A percentile compares a stretch with the other conserved stretches of the same genome.
These are phyloP conservation scores for Talaromyces atroroseus DNA, from an alignment of 2,329 filamentous ascomycete species.

Conservation along the genomic window DNA sequence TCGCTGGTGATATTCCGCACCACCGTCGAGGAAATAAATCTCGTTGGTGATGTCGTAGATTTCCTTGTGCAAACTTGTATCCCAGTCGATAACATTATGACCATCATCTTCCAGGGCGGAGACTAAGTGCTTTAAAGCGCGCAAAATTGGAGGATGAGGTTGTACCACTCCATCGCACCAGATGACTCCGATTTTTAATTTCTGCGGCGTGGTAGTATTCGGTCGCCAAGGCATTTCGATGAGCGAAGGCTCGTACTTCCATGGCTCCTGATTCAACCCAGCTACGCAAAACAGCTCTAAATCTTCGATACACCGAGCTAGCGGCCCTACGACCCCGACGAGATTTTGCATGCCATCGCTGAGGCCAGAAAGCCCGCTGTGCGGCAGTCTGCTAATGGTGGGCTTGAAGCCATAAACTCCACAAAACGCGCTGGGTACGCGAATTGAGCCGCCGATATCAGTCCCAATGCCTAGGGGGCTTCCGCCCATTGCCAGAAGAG, in stretches of 20 bases:
- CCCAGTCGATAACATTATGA: conserved; percentile 8
- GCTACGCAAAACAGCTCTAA: conserved; percentile 29
- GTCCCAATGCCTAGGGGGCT: conserved; percentile 58
- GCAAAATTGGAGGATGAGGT: conserved; percentile 58
- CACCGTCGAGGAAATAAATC: conserved; percentile 9
- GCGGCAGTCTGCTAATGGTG: conserved; percentile 18
- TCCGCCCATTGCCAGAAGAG: conserved; percentile 57
- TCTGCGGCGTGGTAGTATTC: conserved; percentile 20
- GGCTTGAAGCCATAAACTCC: conserved; percentile 23
- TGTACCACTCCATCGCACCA: conserved; percentile 57
- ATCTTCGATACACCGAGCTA: conserved; percentile 21
- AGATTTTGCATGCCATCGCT: conserved; percentile 19
- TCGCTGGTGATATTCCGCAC: neutral
- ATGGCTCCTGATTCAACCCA: conserved; percentile 43
- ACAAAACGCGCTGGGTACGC: conserved; percentile 21
- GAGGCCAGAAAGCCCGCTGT: conserved; percentile 9
- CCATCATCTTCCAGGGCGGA: conserved; percentile 16
- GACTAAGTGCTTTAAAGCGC: conserved; percentile 48
- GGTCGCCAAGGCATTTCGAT: conserved; percentile 50
- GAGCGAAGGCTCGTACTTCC: conserved; percentile 49
- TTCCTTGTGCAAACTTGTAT: neutral
- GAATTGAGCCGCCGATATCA: conserved; percentile 48
- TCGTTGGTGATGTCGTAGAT: conserved; percentile 4
- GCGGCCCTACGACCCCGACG: conserved; percentile 24
- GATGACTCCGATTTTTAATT: conserved; percentile 54